phyloP scores from a whole-genome alignment of 257 asterid species.

The Catharanthus roseus region DNA sequence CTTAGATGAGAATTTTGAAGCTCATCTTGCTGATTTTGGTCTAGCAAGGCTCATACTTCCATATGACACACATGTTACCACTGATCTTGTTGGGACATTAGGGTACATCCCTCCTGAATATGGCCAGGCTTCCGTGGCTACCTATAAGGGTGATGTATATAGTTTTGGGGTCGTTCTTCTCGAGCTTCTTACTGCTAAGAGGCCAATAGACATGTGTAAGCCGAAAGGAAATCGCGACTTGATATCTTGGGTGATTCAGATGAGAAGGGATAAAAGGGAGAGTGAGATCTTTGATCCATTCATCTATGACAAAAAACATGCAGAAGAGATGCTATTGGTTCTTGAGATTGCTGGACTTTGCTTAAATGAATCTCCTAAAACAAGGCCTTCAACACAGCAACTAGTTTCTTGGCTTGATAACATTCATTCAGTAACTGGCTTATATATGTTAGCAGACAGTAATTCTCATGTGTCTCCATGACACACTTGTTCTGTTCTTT shows the following conservation, averaged over 20 bases:
- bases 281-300: conserved; percentile 61
- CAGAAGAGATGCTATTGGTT: conserved; percentile 41
- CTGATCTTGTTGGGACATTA: conserved; percentile 83
- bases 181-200: conserved; percentile 80
- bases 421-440: conserved; percentile 22
- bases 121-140: conserved; percentile 68
- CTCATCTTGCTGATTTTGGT: conserved; percentile 83
- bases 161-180: conserved; percentile 90
- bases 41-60: conserved; percentile 79
- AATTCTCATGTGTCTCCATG: not conserved
- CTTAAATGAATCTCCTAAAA: conserved; percentile 58
- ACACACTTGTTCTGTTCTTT: not conserved
- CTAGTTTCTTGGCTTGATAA: conserved; percentile 64
- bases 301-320: conserved; percentile 44
- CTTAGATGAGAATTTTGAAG: conserved; percentile 53
- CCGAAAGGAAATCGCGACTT: conserved; percentile 56
- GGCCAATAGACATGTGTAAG: conserved; percentile 82
- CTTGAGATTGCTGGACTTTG: conserved; percentile 70
- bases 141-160: conserved; percentile 76
- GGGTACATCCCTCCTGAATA: conserved; percentile 95
- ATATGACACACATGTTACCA: conserved; percentile 71
- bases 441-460: not conserved
- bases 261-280: conserved; percentile 53
- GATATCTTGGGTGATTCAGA: conserved; percentile 57
- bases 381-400: conserved; percentile 58